Percentiles rank a stretch among this genome's conserved stretches.
Evolutionary conservation across 202 grass and related monocot genomes (phyloP).

Genomic region (Saccharum hybrid): DNA sequence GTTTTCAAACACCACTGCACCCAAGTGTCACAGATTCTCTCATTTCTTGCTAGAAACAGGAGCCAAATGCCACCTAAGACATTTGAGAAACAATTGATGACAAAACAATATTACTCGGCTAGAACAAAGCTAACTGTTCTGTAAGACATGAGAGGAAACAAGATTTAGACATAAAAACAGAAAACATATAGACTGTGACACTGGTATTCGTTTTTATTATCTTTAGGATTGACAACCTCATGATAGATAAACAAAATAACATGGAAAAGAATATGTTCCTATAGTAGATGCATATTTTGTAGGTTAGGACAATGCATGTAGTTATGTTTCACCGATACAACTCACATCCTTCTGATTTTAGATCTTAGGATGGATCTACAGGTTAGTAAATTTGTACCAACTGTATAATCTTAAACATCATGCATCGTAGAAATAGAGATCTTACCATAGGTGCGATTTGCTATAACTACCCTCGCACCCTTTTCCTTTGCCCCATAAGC

Average conservation of each 20-base stretch:
- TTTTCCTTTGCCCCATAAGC: slow-evolving; percentile 93
- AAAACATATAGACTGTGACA: background rate
- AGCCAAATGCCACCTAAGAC: background rate
- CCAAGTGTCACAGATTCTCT: background rate
- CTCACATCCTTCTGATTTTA: background rate
- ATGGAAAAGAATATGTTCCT: slow-evolving; percentile 2
- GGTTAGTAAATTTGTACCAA: background rate
- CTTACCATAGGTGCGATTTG: slow-evolving; percentile 97
- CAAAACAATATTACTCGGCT: slow-evolving; percentile 10
- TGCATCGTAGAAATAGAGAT: slow-evolving; percentile 7
- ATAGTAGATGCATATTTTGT: slow-evolving; percentile 4
- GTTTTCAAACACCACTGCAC: background rate
- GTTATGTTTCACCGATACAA: slow-evolving; percentile 22
- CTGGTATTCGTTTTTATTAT: slow-evolving; percentile 8
- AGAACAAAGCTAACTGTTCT: background rate
- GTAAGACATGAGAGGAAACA: background rate
- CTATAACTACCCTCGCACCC: slow-evolving; percentile 88
- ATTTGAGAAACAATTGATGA: background rate
- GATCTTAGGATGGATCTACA: slow-evolving; percentile 3
- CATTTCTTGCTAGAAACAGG: background rate
- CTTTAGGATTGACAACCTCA: background rate
- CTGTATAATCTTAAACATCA: slow-evolving; percentile 11
- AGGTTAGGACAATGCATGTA: slow-evolving; percentile 15
- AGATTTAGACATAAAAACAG: background rate
- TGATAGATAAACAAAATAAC: background rate